phyloP scores from a whole-genome alignment of 768 basidiomycete genomes.

The Serendipita sp. region DNA sequence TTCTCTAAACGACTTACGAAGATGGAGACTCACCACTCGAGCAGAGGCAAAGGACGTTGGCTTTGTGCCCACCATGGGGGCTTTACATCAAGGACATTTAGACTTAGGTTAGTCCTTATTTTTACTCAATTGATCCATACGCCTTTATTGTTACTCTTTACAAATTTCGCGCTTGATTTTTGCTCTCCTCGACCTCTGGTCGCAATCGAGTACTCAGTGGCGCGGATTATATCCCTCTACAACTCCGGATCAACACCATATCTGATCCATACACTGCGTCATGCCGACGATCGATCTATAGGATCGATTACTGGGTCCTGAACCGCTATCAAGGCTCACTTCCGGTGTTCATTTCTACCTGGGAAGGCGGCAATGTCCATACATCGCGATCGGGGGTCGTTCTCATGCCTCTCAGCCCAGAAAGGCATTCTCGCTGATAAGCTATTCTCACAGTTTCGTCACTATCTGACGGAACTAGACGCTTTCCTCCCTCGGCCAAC shows the following conservation, averaged over 20 bases:
- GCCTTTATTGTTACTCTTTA: not conserved
- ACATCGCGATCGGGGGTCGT: not conserved
- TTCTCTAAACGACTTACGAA: slow-evolving; percentile 43
- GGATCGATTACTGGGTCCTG: no score
- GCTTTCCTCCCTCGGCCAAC: no score
- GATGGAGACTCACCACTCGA: slow-evolving; percentile 59
- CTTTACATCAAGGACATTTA: slow-evolving; percentile 85
- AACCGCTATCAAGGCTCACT: no score
- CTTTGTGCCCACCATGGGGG: slow-evolving; percentile 97
- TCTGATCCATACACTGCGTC: not conserved
- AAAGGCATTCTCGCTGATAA: not conserved
- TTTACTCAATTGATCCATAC: no score
- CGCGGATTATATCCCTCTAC: not conserved
- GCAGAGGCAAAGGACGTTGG: slow-evolving; percentile 56
- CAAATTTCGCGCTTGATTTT: no score
- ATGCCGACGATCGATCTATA: not conserved
- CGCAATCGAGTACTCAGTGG: no score
- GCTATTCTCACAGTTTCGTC: no score
- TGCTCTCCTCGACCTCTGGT: no score
- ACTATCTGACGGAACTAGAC: no score
- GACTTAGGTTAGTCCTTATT: slow-evolving; percentile 50
- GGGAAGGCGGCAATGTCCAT: no score
- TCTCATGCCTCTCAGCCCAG: not conserved
- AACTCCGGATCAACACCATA: not conserved
- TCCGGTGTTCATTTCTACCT: no score